Conservation (phyloP, 2,329 filamentous ascomycete species). For the Diaporthe sp. region DNA sequence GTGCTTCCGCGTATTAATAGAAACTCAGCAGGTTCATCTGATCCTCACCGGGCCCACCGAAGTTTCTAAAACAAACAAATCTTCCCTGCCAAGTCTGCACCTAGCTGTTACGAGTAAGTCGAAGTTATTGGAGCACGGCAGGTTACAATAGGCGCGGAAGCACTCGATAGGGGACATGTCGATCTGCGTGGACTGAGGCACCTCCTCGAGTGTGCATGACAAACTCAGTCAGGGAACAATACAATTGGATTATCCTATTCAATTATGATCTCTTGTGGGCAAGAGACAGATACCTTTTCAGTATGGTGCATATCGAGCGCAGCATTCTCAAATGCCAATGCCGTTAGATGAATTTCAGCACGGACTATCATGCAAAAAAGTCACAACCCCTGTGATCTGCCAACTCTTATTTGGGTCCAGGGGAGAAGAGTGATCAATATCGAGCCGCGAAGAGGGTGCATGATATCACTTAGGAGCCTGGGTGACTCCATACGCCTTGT, state of each 20-base stretch:
- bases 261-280: neutral
- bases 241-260: no score
- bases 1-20: neutral
- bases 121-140: neutral
- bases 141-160: no score
- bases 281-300: no score
- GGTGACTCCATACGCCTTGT: no score
- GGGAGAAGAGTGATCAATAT: neutral
- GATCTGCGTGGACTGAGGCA: neutral
- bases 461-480: no score
- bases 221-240: no score
- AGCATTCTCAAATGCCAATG: conserved; percentile 12
- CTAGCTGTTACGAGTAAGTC: neutral
- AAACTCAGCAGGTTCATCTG: neutral
- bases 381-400: neutral
- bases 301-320: no score
- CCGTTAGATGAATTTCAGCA: neutral
- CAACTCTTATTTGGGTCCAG: neutral
- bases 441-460: neutral
- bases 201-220: neutral
- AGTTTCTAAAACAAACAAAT: neutral
- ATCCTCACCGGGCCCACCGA: neutral
- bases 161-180: neutral
- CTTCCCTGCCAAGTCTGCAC: neutral
- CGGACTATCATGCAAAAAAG: neutral